Conservation (phyloP, 163 green algal species). For the Chloroidium sp. region DNA sequence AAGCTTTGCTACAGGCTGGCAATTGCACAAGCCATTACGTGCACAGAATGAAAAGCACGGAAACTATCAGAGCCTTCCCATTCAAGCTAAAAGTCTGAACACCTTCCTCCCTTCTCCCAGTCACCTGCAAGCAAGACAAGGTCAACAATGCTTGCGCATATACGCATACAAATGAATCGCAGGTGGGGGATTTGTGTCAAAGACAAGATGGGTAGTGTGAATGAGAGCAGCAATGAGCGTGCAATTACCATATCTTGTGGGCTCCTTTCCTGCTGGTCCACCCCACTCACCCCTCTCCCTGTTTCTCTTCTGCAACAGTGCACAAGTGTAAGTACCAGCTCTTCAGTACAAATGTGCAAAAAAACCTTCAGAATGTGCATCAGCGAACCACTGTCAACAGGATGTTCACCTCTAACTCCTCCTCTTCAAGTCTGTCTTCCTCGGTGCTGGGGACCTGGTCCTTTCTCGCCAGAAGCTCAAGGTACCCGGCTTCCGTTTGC, state of each 20-base stretch:
- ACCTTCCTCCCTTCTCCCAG: conserved; percentile 21
- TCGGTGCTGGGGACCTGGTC: background rate
- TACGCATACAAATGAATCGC: background rate
- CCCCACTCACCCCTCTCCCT: conserved; percentile 11
- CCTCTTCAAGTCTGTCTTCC: conserved; percentile 8
- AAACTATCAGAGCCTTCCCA: conserved; percentile 16
- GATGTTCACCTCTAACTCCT: background rate
- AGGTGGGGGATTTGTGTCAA: background rate
- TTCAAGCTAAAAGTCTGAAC: conserved; percentile 18
- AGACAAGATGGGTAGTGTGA: background rate
- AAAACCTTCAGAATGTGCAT: too few species aligned
- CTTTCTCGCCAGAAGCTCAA: conserved; percentile 7
- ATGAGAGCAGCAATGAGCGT: background rate
- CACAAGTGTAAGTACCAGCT: too few species aligned
- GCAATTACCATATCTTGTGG: conserved; percentile 19
- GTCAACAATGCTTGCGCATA: background rate
- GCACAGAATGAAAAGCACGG: too few species aligned
- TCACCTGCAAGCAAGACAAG: conserved; percentile 16
- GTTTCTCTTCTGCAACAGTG: background rate
- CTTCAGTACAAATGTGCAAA: too few species aligned
- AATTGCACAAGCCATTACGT: too few species aligned
- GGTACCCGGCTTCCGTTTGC: conserved; percentile 16
- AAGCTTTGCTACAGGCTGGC: too few species aligned
- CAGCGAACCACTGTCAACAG: too few species aligned
- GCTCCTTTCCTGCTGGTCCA: conserved; percentile 17